phyloP scores from a whole-genome alignment of 1,284 basidiomycete genomes.

The Trichosporon coremiiforme region DNA sequence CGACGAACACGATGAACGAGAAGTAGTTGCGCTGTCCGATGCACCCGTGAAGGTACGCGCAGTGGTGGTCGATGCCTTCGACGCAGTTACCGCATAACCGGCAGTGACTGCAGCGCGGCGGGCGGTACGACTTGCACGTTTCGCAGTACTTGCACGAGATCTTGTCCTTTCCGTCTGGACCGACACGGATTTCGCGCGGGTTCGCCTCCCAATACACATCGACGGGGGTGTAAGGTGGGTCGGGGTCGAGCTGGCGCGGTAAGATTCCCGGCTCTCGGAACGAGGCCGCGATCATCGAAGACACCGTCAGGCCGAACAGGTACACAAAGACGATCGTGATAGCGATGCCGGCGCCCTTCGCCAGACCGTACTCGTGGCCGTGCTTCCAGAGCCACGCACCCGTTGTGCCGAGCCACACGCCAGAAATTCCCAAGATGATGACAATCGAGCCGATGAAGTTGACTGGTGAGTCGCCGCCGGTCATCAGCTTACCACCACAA shows the following conservation, averaged over 20 bases:
- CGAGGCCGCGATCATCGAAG: conserved; percentile 61
- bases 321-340: conserved; percentile 66
- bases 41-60: conserved; percentile 93
- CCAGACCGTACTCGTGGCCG: conserved; percentile 71
- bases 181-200: conserved; percentile 77
- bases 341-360: conserved; percentile 74
- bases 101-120: conserved; percentile 88
- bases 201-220: conserved; percentile 67
- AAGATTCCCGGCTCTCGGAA: conserved; percentile 84
- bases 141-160: conserved; percentile 87
- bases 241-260: conserved; percentile 77
- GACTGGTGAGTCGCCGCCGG: conserved; percentile 79
- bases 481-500: conserved; percentile 68
- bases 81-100: conserved; percentile 95
- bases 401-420: conserved; percentile 79
- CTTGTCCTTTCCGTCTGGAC: conserved; percentile 73
- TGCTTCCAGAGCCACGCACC: conserved; percentile 83
- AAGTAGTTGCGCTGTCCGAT: conserved; percentile 89
- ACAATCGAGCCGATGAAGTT: conserved; percentile 70
- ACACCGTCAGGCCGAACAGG: conserved; percentile 44
- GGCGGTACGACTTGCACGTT: conserved; percentile 85
- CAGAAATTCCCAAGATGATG: conserved; percentile 68
- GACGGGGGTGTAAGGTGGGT: conserved; percentile 69
- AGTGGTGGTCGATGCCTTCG: conserved; percentile 81
- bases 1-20: conserved; percentile 77